Conservation (phyloP, 805 yeast species). For the Cyberlindnera misumaiensis region DNA sequence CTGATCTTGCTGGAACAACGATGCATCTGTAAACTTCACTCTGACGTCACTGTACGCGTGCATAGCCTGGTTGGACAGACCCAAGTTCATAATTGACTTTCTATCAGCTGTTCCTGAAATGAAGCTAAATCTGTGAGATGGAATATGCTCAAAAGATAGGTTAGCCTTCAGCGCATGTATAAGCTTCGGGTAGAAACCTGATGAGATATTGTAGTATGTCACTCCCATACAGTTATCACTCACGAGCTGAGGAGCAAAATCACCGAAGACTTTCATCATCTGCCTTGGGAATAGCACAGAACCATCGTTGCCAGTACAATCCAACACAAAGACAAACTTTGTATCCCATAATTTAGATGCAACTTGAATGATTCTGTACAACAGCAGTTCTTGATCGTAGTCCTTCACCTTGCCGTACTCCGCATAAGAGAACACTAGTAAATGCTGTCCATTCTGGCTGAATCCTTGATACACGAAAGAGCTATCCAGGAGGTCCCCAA, state of each 20-base stretch:
- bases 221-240: slow-evolving; percentile 45
- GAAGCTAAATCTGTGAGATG: slow-evolving; percentile 28
- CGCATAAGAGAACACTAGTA: slow-evolving; percentile 45
- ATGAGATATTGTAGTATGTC: slow-evolving; percentile 39
- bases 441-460: slow-evolving; percentile 67
- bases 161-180: slow-evolving; percentile 19
- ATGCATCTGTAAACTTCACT: slow-evolving; percentile 45
- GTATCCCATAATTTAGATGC: slow-evolving; percentile 68
- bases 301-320: slow-evolving; percentile 56
- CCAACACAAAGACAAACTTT: slow-evolving; percentile 55
- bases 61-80: slow-evolving; percentile 36
- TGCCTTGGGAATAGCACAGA: slow-evolving; percentile 20
- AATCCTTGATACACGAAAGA: slow-evolving; percentile 56
- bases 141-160: slow-evolving; percentile 10
- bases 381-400: slow-evolving; percentile 41
- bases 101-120: slow-evolving; percentile 41
- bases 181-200: slow-evolving; percentile 22
- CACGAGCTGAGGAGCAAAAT: slow-evolving; percentile 46
- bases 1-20: slow-evolving; percentile 40
- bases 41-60: slow-evolving; percentile 42
- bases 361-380: slow-evolving; percentile 56
- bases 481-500: slow-evolving; percentile 35
- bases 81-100: slow-evolving; percentile 35
- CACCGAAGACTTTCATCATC: slow-evolving; percentile 32
- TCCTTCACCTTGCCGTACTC: slow-evolving; percentile 30